Evolutionary conservation across 2,329 filamentous ascomycete species (phyloP), one percentile per base, ranked within the genome.

Genomic region (Elsinoe batatas): DNA sequence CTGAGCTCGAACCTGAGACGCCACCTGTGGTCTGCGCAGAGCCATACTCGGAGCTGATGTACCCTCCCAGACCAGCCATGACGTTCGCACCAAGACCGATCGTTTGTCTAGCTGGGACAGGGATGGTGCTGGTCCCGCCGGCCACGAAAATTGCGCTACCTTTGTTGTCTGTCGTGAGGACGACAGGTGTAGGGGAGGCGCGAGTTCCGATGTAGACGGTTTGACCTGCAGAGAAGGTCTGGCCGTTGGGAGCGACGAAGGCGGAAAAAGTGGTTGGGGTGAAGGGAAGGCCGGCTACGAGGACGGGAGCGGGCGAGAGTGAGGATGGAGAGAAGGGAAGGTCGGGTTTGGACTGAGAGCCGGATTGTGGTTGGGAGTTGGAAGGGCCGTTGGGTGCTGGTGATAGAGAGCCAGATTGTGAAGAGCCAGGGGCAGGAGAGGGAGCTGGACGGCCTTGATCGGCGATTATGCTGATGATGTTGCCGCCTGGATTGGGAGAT

Each of bases 401-500:
- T n/a, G 13, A 18, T 11, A 18, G 18, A 22, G 40, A 44, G 10
- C 10, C 17, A 44, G 40, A 44, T 18, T 8, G 12, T 30, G 40
- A 44, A 13, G 40, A 30, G 18, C 40, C 40, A 4, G 40, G 10
- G 26, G 40, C 40, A 13, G 47, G 8, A 18, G 44, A 33, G 5
- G 47, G 47, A 13, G 47, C 33, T 10, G 47, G 38, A 18, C 26
- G 51, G 20, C 36, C 51, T 43, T 44, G 51, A 11, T 54, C 33
- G 35, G 36, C 51, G 26, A 54, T 51, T 33, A 51, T 51, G 47
- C 35, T 51, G 47, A 51, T 51, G 12, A 51, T n/a, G 30, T 51
- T 51, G 15, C 32, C 33, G 32, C 32, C 47, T 7, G 33, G 32
- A 11, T 51, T 51, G 15, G 47, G 32, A 7, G 32, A 37, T 13